These are phyloP conservation scores for Aureobasidium sp. DNA, from an alignment of 2,329 filamentous ascomycete genomes.

Conservation along the genomic window DNA sequence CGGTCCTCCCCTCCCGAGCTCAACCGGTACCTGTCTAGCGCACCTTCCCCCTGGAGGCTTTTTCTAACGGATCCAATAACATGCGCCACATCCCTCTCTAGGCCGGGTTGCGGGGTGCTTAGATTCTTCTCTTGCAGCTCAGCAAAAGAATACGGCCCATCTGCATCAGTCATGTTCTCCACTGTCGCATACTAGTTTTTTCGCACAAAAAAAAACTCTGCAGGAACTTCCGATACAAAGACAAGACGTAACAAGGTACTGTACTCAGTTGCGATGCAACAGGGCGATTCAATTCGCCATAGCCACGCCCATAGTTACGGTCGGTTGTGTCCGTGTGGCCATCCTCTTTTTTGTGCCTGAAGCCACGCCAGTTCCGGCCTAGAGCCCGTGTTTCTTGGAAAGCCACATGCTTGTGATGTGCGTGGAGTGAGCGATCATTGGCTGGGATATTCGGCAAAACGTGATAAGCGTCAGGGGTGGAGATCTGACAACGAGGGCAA, in stretches of 20 bases:
- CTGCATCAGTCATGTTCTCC: conserved; percentile 5
- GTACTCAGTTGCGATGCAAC: not conserved
- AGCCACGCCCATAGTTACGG: not conserved
- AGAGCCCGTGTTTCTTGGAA: not conserved
- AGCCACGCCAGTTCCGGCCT: not conserved
- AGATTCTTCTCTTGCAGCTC: conserved; percentile 8
- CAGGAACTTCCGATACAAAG: not conserved
- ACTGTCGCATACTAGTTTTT: not conserved
- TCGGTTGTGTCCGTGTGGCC: conserved; percentile 1
- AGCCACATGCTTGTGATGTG: conserved; percentile 3
- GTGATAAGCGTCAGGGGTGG: conserved; percentile 9
- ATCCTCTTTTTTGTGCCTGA: conserved; percentile 3
- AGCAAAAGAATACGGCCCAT: conserved; percentile 3
- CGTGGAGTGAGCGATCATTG: not conserved
- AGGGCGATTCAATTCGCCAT: not conserved
- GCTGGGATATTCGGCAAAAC: not conserved
- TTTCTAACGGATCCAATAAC: not conserved
- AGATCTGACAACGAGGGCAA: conserved; percentile 1
- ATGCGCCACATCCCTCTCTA: not conserved
- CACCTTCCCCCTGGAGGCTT: not conserved
- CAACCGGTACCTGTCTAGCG: conserved; percentile 10
- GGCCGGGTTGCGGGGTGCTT: conserved; percentile 4
- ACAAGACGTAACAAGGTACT: not conserved
- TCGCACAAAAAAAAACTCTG: conserved; percentile 1
- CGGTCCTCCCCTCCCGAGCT: conserved; percentile 8